Evolutionary conservation across 768 basidiomycete species (phyloP).

Genomic region (Scleroderma citrinum): DNA sequence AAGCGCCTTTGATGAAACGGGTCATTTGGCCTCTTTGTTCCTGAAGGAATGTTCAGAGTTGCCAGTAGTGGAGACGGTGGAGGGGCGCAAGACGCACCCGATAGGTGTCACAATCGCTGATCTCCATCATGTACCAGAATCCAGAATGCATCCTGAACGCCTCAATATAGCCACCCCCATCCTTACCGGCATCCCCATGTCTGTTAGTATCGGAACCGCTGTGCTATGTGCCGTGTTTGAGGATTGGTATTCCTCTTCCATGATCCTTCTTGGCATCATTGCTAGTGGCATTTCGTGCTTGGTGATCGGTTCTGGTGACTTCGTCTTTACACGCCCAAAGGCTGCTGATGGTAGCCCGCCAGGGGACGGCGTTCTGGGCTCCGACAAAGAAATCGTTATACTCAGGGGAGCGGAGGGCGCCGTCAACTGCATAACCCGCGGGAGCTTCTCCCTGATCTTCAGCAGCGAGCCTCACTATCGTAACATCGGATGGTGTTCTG

Average conservation of each 20-base stretch:
- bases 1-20: slow-evolving; percentile 6
- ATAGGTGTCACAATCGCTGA: slow-evolving; percentile 13
- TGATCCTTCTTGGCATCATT: slow-evolving; percentile 27
- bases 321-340: slow-evolving; percentile 14
- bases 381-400: slow-evolving; percentile 15
- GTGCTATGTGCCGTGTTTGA: slow-evolving; percentile 16
- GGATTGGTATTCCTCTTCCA: slow-evolving; percentile 29
- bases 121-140: slow-evolving; percentile 1
- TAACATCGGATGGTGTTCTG: slow-evolving; percentile 14
- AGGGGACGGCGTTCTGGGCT: slow-evolving; percentile 20
- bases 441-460: slow-evolving; percentile 18
- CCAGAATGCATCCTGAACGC: slow-evolving; percentile 3
- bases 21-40: slow-evolving; percentile 13
- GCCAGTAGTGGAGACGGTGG: background rate
- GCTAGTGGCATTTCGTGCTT: slow-evolving; percentile 23
- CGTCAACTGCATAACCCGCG: slow-evolving; percentile 23
- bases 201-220: slow-evolving; percentile 13
- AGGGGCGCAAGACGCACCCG: background rate
- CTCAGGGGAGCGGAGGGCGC: slow-evolving; percentile 20
- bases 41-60: slow-evolving; percentile 3
- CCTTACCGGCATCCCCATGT: slow-evolving; percentile 18
- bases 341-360: slow-evolving; percentile 15
- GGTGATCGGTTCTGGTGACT: slow-evolving; percentile 18
- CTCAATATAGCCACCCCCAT: slow-evolving; percentile 1
- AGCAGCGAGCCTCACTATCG: slow-evolving; percentile 3